Evolutionary conservation across 768 basidiomycete genomes (phyloP).

Genomic region (Ephemerocybe angulata): DNA sequence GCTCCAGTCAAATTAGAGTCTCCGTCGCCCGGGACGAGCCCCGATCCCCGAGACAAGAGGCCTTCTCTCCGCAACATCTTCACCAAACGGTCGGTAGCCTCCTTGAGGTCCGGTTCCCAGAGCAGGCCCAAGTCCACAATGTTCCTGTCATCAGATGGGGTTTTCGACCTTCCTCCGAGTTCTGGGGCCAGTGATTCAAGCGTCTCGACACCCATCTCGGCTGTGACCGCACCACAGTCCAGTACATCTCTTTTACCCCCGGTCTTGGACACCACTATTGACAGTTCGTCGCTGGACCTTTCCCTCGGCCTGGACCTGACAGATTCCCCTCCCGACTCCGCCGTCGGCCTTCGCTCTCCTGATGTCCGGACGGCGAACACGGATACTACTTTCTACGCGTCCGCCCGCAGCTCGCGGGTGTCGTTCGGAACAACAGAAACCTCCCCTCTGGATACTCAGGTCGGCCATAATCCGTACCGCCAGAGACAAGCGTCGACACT

Average conservation of each 20-base stretch:
- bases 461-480: constrained; percentile 15
- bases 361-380: constrained; percentile 12
- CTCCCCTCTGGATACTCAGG: constrained; percentile 6
- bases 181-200: constrained; percentile 46
- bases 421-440: constrained; percentile 9
- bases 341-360: background rate
- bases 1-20: constrained; percentile 6
- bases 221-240: constrained; percentile 56
- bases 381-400: constrained; percentile 13
- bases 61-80: constrained; percentile 70
- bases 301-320: constrained; percentile 33
- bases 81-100: constrained; percentile 51
- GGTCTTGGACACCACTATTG: constrained; percentile 58
- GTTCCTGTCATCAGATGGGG: constrained; percentile 15
- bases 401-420: constrained; percentile 19
- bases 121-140: background rate
- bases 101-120: constrained; percentile 12
- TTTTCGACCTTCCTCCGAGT: constrained; percentile 23
- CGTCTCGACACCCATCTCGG: constrained; percentile 47
- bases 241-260: constrained; percentile 45
- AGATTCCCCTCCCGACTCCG: constrained; percentile 28
- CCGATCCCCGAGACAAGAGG: constrained; percentile 47
- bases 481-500: constrained; percentile 22
- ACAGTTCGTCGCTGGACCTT: constrained; percentile 45
- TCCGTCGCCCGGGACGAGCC: constrained; percentile 20